Evolutionary conservation across 441 rosid genomes (phyloP), one percentile per base, ranked within the genome.

Genomic region (Kokia cookei): DNA sequence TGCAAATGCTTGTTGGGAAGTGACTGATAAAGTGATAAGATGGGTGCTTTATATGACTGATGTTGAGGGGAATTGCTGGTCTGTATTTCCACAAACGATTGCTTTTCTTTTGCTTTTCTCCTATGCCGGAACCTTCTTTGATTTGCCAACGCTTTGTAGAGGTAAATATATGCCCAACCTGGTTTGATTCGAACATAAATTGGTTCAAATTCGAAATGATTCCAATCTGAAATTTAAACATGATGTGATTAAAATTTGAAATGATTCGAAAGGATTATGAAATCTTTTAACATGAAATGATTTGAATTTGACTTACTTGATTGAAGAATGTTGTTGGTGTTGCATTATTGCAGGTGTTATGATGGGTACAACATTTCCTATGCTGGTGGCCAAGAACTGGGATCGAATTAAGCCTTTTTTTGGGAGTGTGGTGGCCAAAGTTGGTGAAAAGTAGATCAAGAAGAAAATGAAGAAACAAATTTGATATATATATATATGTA

Each of bases 21-120:
- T 74, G 69, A 75, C 74, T 7, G 90, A 85, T 73, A 75, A 73
- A 78, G 76, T 40, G 4, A 54, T 81, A 19, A 22, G 79, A 73
- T 87, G 91, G 91, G 78, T 86, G 84, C 69, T 87, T 40, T 4
- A 57, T 9, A 83, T 83, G 15, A 79, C 85, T n/a, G 67, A 40
- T 71, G 84, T 79, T 10, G 86, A 81, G 73, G 71, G 80, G 57
- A 85, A 86, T 13, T 84, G 88, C 11, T 84, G 87, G 89, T 76
- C 79, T 29, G 71, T 77, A 2, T 85, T 89, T 48, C 84, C 73
- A 1, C 70, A 78, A 47, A 73, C 77, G 7, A 65, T 84, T 45
- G 83, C 81, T 9, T 76, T 77, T 2, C 54, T 92, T 22, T 74
- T 82, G 75, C 14, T 81, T 26, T 77, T 92, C 3, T 79, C 91